These are phyloP conservation scores for Aspergillus cejpii DNA, from an alignment of 2,329 filamentous ascomycete genomes.

Conservation along the genomic window DNA sequence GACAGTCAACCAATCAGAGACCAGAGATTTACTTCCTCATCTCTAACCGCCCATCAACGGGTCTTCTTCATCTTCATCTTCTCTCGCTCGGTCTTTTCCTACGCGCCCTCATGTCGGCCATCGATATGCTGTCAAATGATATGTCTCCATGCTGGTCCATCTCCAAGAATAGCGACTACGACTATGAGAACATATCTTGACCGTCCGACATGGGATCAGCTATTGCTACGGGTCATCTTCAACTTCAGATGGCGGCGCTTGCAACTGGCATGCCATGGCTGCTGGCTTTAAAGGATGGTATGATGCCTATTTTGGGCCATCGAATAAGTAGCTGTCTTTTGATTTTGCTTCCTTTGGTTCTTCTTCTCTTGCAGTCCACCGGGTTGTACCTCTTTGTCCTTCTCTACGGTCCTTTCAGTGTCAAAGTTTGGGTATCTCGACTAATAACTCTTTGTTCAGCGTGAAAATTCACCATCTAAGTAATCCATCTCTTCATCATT, in stretches of 20 bases:
- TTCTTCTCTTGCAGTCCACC: neutral
- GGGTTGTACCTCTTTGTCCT: slow-evolving; percentile 3
- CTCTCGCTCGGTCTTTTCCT: too few species aligned
- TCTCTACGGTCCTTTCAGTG: slow-evolving; percentile 1
- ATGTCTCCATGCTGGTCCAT: neutral
- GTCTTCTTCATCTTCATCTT: neutral
- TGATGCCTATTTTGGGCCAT: slow-evolving; percentile 14
- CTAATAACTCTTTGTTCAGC: neutral
- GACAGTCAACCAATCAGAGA: slow-evolving; percentile 22
- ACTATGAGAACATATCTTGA: neutral
- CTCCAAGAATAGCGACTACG: neutral
- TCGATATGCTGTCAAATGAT: neutral
- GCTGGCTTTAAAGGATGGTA: slow-evolving; percentile 12
- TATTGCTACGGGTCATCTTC: slow-evolving; percentile 18
- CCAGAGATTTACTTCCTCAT: slow-evolving; percentile 15
- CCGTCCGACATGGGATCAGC: slow-evolving; percentile 16
- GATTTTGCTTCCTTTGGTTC: neutral
- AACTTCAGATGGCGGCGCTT: slow-evolving; percentile 30
- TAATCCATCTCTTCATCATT: neutral
- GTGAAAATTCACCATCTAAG: neutral
- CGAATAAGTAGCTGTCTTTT: slow-evolving; percentile 7
- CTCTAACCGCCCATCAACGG: neutral
- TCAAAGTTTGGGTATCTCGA: neutral
- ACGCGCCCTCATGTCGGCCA: slow-evolving; percentile 1
- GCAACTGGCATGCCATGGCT: slow-evolving; percentile 15